Base-by-base conservation (phyloP, 1,284 basidiomycete species). In the Ganoderma lingzhi region DNA sequence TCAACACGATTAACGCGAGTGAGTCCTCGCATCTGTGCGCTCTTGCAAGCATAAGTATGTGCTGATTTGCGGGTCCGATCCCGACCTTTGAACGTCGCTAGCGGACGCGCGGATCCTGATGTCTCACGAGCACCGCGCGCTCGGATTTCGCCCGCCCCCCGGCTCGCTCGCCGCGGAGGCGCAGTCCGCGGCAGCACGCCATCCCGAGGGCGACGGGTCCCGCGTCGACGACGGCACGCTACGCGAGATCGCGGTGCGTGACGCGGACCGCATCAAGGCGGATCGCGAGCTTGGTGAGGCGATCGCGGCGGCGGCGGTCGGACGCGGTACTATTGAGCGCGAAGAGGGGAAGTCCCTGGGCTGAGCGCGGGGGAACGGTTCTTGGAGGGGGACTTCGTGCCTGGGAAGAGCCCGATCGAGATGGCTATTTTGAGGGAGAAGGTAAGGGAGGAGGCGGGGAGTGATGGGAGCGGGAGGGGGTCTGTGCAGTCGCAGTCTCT, bases 51-150 rank as follows among this genome's bases (percentile, higher is more conserved):
- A 23, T 23, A 23, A 19, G 23, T 6, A 28, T 39, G 3, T 17
- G 4, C 2, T 30, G 30, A 17, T n/a, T 1, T 23, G 23, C 23
- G 23, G 23, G 23, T 23, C 23, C 23, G 23, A 23, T 23, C 23
- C 23, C 23, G 23, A 23, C 23, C 23, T 23, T 23, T 23, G 23
- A 23, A 23, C 23, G 23, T 23, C 23, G 23, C 23, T 23, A 76
- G 75, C 71, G 28, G 78, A 76, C n/a, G 78, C 78, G 2, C 76
- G 79, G 45, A 76, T 70, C 41, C 74, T 80, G n/a, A 76, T 80
- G 76, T 80, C 79, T 2, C 73, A 75, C 58, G 79, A 81, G 64
- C 79, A 80, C 73, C 77, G 77, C 42, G 80, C 79, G 2, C 76
- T 81, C 0, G 78, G 78, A 12, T 80, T 78, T 71, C 78, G 78